These are phyloP conservation scores for Luvunga scandens DNA, from an alignment of 345 rosid species.

Conservation along the genomic window DNA sequence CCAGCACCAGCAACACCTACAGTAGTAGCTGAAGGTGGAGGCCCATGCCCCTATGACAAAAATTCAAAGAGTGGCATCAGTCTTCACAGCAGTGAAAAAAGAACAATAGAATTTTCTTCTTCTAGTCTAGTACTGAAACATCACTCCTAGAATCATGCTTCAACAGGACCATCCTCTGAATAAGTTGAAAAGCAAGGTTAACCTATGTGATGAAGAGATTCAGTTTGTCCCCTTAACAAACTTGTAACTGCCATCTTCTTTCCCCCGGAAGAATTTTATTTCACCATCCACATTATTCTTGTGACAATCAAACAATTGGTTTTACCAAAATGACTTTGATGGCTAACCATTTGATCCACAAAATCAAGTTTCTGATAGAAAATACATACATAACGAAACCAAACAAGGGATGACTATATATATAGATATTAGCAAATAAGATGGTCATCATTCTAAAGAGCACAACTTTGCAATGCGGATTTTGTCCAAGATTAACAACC, in stretches of 20 bases:
- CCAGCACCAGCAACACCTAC: slow-evolving; percentile 31
- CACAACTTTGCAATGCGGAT: neutral
- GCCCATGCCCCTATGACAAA: slow-evolving; percentile 41
- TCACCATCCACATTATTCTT: neutral
- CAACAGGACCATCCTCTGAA: neutral
- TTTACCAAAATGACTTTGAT: neutral
- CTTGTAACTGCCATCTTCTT: neutral
- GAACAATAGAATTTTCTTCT: neutral
- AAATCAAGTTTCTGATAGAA: neutral
- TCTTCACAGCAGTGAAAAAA: neutral
- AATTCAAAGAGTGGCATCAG: slow-evolving; percentile 17
- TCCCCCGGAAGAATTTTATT: neutral
- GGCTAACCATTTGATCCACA: neutral
- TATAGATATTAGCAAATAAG: neutral
- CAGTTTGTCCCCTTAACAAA: neutral
- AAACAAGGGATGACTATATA: neutral
- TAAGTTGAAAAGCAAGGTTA: neutral
- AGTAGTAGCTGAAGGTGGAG: slow-evolving; percentile 32
- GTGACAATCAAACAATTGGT: neutral
- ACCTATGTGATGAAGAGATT: neutral
- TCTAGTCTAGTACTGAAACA: neutral
- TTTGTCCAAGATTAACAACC: neutral
- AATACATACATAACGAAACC: neutral
- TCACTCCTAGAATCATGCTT: neutral
- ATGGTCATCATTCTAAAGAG: neutral